Evolutionary conservation across 331 rosid genomes (phyloP).

Genomic region (Quercus tomentella): DNA sequence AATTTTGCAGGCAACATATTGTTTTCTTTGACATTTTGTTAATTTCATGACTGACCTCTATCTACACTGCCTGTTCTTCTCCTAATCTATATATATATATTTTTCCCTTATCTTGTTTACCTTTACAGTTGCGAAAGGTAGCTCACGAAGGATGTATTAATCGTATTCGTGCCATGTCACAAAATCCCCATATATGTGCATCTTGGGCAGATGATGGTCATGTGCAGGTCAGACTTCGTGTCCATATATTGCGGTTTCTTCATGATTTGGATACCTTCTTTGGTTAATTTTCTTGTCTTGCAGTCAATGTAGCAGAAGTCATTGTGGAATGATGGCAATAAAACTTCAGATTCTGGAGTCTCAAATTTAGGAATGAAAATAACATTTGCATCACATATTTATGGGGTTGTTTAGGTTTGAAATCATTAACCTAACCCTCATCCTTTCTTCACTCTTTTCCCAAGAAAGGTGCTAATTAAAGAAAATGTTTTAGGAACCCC

Average conservation of each 20-base stretch:
- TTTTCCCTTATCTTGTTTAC: constrained; percentile 17
- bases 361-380: not conserved
- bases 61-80: not conserved
- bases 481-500: not conserved
- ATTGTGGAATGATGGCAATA: not conserved
- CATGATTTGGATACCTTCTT: not conserved
- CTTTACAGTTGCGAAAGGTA: constrained; percentile 71
- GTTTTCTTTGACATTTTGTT: not conserved
- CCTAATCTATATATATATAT: not conserved
- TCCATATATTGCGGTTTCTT: not conserved
- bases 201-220: constrained; percentile 85
- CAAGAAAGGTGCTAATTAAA: not conserved
- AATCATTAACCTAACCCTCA: not conserved
- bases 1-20: constrained; percentile 56
- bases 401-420: not conserved
- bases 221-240: constrained; percentile 59
- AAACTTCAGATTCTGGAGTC: not conserved
- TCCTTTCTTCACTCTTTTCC: not conserved
- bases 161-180: constrained; percentile 88
- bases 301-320: not conserved
- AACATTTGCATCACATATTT: not conserved
- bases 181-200: constrained; percentile 89
- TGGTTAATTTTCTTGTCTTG: not conserved
- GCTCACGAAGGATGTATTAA: constrained; percentile 78
- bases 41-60: not conserved